These are phyloP conservation scores for Penicillium pulvis DNA, from an alignment of 495 filamentous ascomycete genomes.

Conservation along the genomic window DNA sequence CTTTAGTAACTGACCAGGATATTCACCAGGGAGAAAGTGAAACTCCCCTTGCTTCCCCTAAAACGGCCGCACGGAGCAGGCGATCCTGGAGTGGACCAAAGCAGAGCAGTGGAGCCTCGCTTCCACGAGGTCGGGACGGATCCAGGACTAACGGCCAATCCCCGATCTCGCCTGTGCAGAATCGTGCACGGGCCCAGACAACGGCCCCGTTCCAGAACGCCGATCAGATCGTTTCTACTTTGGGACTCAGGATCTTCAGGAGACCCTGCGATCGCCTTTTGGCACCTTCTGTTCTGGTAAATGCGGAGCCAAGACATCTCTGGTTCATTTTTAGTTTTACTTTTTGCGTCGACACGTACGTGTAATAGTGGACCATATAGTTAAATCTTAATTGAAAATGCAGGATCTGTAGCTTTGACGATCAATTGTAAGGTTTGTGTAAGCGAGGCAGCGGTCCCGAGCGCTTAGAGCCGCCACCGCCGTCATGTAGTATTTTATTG, in stretches of 20 bases:
- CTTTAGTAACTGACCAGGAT: background rate
- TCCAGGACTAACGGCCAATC: slow-evolving; percentile 29
- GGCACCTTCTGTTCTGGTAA: slow-evolving; percentile 4
- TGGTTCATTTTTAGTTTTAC: background rate
- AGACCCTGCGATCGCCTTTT: slow-evolving; percentile 12
- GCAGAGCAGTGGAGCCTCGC: slow-evolving; percentile 25
- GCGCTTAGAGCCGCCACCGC: slow-evolving; percentile 31
- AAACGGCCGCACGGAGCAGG: slow-evolving; percentile 23
- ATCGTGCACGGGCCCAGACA: slow-evolving; percentile 25
- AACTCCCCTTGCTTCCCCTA: background rate
- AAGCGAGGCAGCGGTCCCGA: slow-evolving; percentile 25
- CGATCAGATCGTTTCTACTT: slow-evolving; percentile 26
- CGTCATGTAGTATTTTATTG: slow-evolving; percentile 1
- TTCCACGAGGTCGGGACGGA: slow-evolving; percentile 32
- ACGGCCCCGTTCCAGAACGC: slow-evolving; percentile 29
- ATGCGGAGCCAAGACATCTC: background rate
- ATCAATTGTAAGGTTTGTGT: slow-evolving; percentile 18
- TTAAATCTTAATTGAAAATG: too few species aligned
- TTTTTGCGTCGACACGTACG: background rate
- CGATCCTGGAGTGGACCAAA: slow-evolving; percentile 27
- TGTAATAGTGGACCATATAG: background rate
- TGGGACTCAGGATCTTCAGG: slow-evolving; percentile 12
- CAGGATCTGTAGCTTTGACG: background rate
- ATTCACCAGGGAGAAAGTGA: background rate
- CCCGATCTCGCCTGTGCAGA: slow-evolving; percentile 23